These are phyloP conservation scores for Globisporangium rhizosaccharum DNA, from an alignment of 352 stramenopile genomes.

Conservation along the genomic window DNA sequence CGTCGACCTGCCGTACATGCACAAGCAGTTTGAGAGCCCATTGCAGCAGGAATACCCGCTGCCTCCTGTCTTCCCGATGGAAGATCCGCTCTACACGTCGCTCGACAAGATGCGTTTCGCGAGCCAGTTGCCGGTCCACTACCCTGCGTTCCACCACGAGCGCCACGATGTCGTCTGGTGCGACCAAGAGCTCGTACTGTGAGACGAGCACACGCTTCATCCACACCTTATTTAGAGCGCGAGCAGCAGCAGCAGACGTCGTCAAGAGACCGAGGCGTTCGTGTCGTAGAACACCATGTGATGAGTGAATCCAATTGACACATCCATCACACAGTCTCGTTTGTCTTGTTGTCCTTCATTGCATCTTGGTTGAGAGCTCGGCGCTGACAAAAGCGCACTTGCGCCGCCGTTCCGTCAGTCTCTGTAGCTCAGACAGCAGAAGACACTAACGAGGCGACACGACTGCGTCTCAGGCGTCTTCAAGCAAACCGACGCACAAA, in stretches of 20 bases:
- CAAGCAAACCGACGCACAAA: no score
- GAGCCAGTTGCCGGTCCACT: neutral
- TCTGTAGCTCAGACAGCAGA: no score
- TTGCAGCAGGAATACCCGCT: neutral
- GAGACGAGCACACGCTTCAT: neutral
- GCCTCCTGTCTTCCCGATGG: neutral
- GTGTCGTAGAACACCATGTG: no score
- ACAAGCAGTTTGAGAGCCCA: neutral
- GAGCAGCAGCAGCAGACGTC: neutral
- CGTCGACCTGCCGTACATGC: neutral
- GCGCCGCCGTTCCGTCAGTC: no score
- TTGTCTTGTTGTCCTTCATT: no score
- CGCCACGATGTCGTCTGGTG: constrained; percentile 3
- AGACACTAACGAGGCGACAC: no score
- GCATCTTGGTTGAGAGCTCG: no score
- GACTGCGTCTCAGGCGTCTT: no score
- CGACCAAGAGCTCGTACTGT: constrained; percentile 4
- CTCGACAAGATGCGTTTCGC: neutral
- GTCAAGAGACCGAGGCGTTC: no score
- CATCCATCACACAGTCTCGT: no score
- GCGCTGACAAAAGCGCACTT: no score
- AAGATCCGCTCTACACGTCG: neutral
- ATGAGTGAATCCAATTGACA: no score
- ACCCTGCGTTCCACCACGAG: neutral
- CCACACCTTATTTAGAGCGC: neutral